A percentile compares a stretch with the other conserved stretches of the same genome.
Evolutionary conservation across 2,329 filamentous ascomycete species (phyloP).

Genomic region (Alternaria sp.): DNA sequence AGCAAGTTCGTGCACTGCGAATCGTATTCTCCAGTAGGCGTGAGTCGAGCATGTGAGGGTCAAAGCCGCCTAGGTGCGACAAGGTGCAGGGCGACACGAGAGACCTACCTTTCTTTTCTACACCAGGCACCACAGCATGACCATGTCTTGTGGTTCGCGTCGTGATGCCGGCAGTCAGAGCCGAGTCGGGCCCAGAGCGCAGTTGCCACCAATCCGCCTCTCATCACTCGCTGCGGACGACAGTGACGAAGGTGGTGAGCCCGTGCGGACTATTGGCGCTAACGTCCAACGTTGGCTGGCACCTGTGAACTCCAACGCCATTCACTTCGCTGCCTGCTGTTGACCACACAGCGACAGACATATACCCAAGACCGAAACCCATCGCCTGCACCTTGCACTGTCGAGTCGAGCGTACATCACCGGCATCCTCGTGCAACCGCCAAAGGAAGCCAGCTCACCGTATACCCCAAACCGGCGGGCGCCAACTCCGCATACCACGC

Average conservation of each 20-base stretch:
- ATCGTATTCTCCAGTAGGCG: background rate
- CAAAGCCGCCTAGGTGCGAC: no score
- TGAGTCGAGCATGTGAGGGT: background rate
- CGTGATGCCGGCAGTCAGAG: background rate
- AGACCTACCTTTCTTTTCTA: background rate
- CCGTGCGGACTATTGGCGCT: conserved; percentile 21
- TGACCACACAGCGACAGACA: conserved; percentile 7
- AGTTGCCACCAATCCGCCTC: conserved; percentile 13
- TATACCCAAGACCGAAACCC: conserved; percentile 5
- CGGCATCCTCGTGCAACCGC: conserved; percentile 1
- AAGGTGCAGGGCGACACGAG: no score
- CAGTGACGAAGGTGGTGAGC: conserved; percentile 21
- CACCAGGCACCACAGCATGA: background rate
- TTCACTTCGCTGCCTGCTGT: conserved; percentile 18
- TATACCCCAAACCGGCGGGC: conserved; percentile 31
- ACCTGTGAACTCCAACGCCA: conserved; percentile 20
- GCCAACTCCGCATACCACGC: conserved; percentile 32
- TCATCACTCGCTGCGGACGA: conserved; percentile 10
- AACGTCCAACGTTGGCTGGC: conserved; percentile 22
- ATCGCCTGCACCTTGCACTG: background rate
- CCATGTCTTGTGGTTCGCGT: background rate
- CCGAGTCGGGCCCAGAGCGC: conserved; percentile 9
- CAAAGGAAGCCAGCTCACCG: conserved; percentile 17
- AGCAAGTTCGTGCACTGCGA: background rate
- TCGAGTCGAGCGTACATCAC: conserved; percentile 3